Evolutionary conservation across 208 protist genomes (phyloP).

Genomic region (Blechomonas ayalai): DNA sequence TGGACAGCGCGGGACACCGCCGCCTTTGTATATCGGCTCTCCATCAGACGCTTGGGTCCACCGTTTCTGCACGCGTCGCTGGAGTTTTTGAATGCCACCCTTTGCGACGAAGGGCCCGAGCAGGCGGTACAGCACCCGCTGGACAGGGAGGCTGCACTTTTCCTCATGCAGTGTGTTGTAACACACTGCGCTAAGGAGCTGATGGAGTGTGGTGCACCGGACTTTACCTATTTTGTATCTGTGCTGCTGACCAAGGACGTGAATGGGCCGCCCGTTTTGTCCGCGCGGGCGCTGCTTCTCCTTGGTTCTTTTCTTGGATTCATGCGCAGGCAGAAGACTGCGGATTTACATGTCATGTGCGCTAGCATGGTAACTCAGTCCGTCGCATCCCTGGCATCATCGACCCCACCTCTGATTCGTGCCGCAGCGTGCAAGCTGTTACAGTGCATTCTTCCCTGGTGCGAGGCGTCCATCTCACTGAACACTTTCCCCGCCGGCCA

Average conservation of each 20-base stretch:
- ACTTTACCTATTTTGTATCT: conserved; percentile 23
- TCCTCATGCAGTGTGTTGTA: conserved; percentile 37
- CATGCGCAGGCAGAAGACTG: conserved; percentile 9
- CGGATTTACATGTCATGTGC: too few relatives aligned
- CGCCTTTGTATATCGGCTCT: conserved; percentile 16
- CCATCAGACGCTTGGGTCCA: conserved; percentile 22
- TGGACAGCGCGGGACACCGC: conserved; percentile 36
- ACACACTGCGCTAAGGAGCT: conserved; percentile 13
- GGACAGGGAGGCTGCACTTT: conserved; percentile 39
- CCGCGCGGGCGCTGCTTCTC: conserved; percentile 36
- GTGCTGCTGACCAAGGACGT: conserved; percentile 23
- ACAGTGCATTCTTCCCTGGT: not conserved
- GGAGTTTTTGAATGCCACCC: conserved; percentile 17
- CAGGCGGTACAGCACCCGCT: conserved; percentile 5
- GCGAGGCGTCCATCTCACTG: not conserved
- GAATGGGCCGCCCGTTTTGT: conserved; percentile 13
- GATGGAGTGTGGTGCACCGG: conserved; percentile 19
- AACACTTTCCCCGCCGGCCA: conserved; percentile 5
- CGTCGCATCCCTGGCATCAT: conserved; percentile 1
- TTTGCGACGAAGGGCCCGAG: conserved; percentile 9
- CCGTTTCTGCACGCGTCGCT: conserved; percentile 32
- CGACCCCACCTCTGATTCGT: conserved; percentile 5
- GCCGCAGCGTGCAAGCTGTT: conserved; percentile 28
- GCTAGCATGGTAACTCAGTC: too few relatives aligned
- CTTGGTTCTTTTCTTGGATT: conserved; percentile 17